Conservation (phyloP, 106 monocot genomes). For the Allium fistulosum region DNA sequence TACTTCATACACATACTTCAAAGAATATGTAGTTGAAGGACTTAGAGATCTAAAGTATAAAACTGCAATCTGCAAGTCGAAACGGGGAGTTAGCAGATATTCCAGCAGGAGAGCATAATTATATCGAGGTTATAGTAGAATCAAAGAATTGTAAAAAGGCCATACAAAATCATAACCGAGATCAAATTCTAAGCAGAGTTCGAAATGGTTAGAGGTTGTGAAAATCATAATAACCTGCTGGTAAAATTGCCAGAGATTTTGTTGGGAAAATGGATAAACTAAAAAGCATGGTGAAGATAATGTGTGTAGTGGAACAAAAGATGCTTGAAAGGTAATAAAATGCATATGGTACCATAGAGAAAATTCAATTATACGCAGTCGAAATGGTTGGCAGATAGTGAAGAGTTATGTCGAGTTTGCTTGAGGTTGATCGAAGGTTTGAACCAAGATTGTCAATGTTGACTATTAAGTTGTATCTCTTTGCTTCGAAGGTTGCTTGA, state of each 20-base stretch:
- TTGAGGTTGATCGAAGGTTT: neutral
- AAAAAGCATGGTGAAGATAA: constrained; percentile 41
- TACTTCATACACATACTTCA: constrained; percentile 26
- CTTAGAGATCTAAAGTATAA: constrained; percentile 44
- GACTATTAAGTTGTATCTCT: constrained; percentile 50
- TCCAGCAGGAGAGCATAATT: constrained; percentile 79
- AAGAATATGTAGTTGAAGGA: constrained; percentile 11
- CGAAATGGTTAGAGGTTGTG: constrained; percentile 63
- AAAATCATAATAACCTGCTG: constrained; percentile 51
- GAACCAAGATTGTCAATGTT: constrained; percentile 57
- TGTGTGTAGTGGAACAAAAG: constrained; percentile 68
- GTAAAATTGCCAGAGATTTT: constrained; percentile 59
- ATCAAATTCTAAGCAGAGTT: constrained; percentile 67
- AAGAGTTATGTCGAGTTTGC: constrained; percentile 13
- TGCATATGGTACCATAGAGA: constrained; percentile 92
- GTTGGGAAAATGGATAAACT: constrained; percentile 70
- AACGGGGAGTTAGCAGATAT: constrained; percentile 65
- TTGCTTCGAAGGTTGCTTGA: constrained; percentile 49
- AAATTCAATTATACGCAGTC: constrained; percentile 84
- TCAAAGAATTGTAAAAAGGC: constrained; percentile 29
- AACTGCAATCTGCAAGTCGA: constrained; percentile 66
- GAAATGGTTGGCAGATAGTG: constrained; percentile 60
- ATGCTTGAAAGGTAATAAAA: constrained; percentile 85
- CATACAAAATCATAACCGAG: constrained; percentile 55
- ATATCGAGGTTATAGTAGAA: constrained; percentile 47